These are phyloP conservation scores for Vinca major DNA, from an alignment of 305 asterid genomes.

Conservation along the genomic window DNA sequence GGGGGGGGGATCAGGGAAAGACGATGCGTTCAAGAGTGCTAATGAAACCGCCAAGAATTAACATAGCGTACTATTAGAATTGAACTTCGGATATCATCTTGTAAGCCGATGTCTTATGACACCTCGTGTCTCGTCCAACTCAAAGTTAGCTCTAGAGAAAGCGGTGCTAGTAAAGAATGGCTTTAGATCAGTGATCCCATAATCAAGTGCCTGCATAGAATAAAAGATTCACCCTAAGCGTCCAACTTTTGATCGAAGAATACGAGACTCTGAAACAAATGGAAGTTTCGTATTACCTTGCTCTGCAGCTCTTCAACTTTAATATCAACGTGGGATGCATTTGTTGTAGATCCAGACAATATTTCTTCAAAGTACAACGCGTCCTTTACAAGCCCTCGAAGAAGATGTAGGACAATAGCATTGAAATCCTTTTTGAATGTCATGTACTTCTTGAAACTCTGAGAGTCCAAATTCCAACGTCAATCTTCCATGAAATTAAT, in stretches of 20 bases:
- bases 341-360: conserved; percentile 44
- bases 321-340: conserved; percentile 51
- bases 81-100: conserved; percentile 16
- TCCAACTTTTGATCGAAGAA: not conserved
- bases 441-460: conserved; percentile 90
- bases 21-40: too few relatives aligned
- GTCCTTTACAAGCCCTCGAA: conserved; percentile 67
- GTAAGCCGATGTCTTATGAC: conserved; percentile 55
- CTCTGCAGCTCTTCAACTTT: conserved; percentile 74
- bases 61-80: too few relatives aligned
- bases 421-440: conserved; percentile 85
- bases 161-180: conserved; percentile 67
- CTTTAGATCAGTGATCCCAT: conserved; percentile 65
- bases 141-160: conserved; percentile 61
- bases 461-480: conserved; percentile 30
- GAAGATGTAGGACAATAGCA: conserved; percentile 61
- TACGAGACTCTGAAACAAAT: not conserved
- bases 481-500: not conserved
- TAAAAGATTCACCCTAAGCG: not conserved
- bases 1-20: too few relatives aligned
- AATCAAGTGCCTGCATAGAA: conserved; percentile 59
- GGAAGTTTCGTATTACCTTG: conserved; percentile 42
- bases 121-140: conserved; percentile 51
- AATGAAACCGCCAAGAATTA: too few relatives aligned
- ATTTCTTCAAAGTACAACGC: conserved; percentile 62